These are phyloP conservation scores for Paramecium primaurelia DNA, from an alignment of 73 alveolate genomes.

Conservation along the genomic window DNA sequence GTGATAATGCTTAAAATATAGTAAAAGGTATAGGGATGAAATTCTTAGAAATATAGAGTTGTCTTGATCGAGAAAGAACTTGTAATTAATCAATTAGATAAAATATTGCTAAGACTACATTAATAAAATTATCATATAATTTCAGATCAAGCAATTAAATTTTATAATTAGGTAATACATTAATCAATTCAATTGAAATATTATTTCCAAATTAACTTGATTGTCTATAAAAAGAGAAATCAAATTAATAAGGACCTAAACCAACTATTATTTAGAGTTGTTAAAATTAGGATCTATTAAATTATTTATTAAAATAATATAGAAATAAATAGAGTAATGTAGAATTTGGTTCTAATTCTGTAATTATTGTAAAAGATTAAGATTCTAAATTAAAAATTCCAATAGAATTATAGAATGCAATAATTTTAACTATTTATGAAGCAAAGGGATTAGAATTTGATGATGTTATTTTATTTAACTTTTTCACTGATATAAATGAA, in stretches of 20 bases:
- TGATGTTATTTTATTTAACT: conserved; percentile 81
- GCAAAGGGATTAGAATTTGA: conserved; percentile 93
- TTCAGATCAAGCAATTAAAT: conserved; percentile 83
- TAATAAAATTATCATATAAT: conserved; percentile 45
- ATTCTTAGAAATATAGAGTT: conserved; percentile 66
- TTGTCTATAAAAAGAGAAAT: conserved; percentile 71
- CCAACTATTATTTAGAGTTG: conserved; percentile 63
- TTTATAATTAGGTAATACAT: conserved; percentile 78
- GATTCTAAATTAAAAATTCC: conserved; percentile 72
- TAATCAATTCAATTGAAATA: conserved; percentile 67
- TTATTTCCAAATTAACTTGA: conserved; percentile 82
- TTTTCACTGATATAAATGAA: conserved; percentile 39
- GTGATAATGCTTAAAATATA: conserved; percentile 89
- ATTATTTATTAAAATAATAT: not conserved
- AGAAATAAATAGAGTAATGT: not conserved
- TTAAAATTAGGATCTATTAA: conserved; percentile 42
- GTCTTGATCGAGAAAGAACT: conserved; percentile 21
- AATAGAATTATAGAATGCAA: conserved; percentile 72
- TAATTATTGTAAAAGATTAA: conserved; percentile 79
- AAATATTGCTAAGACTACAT: not conserved
- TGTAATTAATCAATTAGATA: not conserved
- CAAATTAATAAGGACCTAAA: conserved; percentile 73
- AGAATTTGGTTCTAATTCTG: conserved; percentile 81
- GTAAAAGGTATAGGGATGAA: conserved; percentile 90
- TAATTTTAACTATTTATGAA: conserved; percentile 81